Base-by-base conservation (phyloP, 169 alveolate genomes). In the Cryptosporidium sp. region DNA sequence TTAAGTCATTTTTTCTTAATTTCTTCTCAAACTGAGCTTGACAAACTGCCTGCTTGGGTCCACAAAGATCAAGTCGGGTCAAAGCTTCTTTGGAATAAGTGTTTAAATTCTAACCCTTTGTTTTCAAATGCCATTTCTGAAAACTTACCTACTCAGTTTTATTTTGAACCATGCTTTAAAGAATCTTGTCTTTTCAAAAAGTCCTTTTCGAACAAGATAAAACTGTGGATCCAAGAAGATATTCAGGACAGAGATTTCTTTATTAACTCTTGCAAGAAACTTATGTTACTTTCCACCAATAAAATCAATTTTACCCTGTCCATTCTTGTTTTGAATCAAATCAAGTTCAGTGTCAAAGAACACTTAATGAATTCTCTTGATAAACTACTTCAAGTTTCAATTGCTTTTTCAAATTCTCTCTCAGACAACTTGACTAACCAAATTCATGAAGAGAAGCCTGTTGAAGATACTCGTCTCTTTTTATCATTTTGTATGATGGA, bases 81-180 rank as follows among this genome's bases (percentile, higher is more conserved):
- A 41, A 21, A 10, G n/a, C 51, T 67, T 35, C 12, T 45, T 33
- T 80, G 71, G 61, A 65, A 65, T 10, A 65, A 65, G 4, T 80
- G 75, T 33, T 3, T 59, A 37, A 37, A 62, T 3, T 16, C 33
- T 7, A 70, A 70, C 16, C 41, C 84, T n/a, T 35, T 41, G 1
- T 70, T 70, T 43, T 16, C 59, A n/a, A 70, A 70, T 10, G 6
- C 45, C 4, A 70, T 41, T 21, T 48, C 65, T 21, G 45, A n/a
- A 23, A 31, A 65, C 21, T 69, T 39, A 3, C 58, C 33, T 5
- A 41, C 8, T 4, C 3, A 41, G n/a, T 73, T 55, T 55, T 59
- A 65, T 35, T 65, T 7, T 8, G 86, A 73, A 73, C 86, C 86
- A 37, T 73, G 86, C 18, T 16, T 52, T 12, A 21, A 26, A 9